phyloP scores from a whole-genome alignment of 164 flowering plant species.

The Pachysandra terminalis region DNA sequence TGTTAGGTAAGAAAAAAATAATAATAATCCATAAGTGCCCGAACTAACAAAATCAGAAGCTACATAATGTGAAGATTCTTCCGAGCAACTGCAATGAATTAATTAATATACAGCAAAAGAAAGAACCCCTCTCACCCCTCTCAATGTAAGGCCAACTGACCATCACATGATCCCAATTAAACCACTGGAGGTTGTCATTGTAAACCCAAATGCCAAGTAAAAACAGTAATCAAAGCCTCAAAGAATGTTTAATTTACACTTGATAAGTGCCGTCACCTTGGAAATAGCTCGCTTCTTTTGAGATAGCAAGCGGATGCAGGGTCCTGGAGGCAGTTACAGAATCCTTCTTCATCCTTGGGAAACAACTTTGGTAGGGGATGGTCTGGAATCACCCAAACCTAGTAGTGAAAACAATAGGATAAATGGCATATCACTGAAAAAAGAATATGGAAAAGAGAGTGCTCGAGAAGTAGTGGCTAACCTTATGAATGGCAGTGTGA shows the following conservation, averaged over 20 bases:
- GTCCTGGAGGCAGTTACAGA: constrained; percentile 79
- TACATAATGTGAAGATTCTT: no score
- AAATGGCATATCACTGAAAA: neutral
- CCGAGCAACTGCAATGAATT: no score
- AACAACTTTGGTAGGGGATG: constrained; percentile 80
- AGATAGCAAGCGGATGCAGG: constrained; percentile 69
- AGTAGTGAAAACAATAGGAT: neutral
- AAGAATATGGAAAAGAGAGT: neutral
- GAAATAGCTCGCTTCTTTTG: constrained; percentile 49
- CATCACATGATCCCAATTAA: neutral
- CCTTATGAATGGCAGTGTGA: constrained; percentile 96
- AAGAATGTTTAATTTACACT: constrained; percentile 4
- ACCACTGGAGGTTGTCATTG: neutral
- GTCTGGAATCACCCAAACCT: constrained; percentile 93
- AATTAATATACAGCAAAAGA: no score
- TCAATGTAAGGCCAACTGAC: neutral
- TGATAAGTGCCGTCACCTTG: constrained; percentile 35
- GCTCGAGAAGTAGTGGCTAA: constrained; percentile 15
- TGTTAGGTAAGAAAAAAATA: no score
- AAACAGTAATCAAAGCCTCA: constrained; percentile 2
- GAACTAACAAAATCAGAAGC: no score
- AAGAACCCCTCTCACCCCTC: neutral
- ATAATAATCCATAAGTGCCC: no score
- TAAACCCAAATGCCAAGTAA: neutral
- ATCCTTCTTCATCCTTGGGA: constrained; percentile 77